Base-by-base conservation (phyloP, 495 filamentous ascomycete genomes). In the Daldinia grandis region DNA sequence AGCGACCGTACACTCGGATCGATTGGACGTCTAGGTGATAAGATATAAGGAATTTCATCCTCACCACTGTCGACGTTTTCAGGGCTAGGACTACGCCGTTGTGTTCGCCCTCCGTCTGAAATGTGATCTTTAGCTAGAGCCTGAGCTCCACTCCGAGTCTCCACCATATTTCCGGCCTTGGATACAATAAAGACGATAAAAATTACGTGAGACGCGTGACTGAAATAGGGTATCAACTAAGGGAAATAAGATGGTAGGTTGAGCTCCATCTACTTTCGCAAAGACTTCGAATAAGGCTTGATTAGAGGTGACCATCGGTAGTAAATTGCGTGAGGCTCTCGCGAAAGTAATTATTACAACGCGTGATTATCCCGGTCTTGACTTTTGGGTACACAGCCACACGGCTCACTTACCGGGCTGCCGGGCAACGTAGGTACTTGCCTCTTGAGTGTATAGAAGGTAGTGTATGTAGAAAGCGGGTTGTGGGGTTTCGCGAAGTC, bases 21-120 rank as follows among this genome's bases (percentile, higher is more conserved):
- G 37, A 21, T 27, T 47, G 12, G 25, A 3, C 47, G 17, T 38
- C 68, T 73, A 2, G 38, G 61, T 17, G 50, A 58, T 33, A 62
- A 33, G 17, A 21, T 30, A 30, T 38, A 19, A 1, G 64, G 61
- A 17, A 68, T 68, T 31, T 64, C 69, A 10, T 57, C 64, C 10
- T 61, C 50, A 8, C 44, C 49, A 31, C 62, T 63, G n/a, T 73
- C 74, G 2, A 68, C 68, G 42, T 66, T 73, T 38, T 69, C 68
- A 9, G 30, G 9, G 24, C 67, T 50, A 35, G 54, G 9, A 33
- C 8, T 33, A 10, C 38, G 28, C 5, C 54, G 37, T 30, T 27
- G n/a, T 59, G 65, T 12, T 68, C 5, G 54, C 9, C 44, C 28
- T 21, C 21, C 15, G 17, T 15, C 25, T 58, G 10, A 30, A 42